Percentiles rank a stretch among this genome's conserved stretches.
These are phyloP conservation scores for Candida odintsovae DNA, from an alignment of 805 yeast species.

Conservation along the genomic window DNA sequence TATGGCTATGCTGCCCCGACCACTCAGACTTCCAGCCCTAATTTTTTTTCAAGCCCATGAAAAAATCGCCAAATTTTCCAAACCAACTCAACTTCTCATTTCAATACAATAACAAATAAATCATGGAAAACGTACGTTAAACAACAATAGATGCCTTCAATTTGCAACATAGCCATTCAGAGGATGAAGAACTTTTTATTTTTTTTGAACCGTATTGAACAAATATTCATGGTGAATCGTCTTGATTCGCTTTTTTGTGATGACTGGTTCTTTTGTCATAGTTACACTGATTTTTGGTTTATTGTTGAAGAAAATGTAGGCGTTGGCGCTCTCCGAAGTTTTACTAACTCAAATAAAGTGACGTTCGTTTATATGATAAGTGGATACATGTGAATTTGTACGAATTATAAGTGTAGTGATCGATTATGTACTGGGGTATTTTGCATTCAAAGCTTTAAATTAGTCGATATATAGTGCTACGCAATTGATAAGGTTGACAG, in stretches of 20 bases:
- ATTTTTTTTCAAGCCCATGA: background rate
- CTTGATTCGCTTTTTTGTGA: slow-evolving; percentile 43
- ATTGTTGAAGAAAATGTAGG: background rate
- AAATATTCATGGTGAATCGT: slow-evolving; percentile 16
- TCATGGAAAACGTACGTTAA: background rate
- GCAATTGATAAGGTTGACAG: too few species aligned
- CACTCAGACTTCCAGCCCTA: background rate
- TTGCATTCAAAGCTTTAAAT: background rate
- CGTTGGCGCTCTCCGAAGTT: background rate
- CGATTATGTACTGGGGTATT: background rate
- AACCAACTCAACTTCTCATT: background rate
- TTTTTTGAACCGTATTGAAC: slow-evolving; percentile 27
- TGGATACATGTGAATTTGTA: background rate
- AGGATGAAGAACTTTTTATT: slow-evolving; percentile 22
- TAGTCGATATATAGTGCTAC: background rate
- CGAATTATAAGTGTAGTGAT: background rate
- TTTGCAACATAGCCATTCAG: background rate
- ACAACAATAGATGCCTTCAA: background rate
- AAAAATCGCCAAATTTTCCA: background rate
- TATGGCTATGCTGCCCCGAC: too few species aligned
- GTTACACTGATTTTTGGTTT: slow-evolving; percentile 63
- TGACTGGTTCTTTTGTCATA: slow-evolving; percentile 70
- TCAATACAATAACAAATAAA: background rate
- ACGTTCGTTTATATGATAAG: background rate
- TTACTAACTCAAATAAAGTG: background rate